phyloP scores from a whole-genome alignment of 805 yeast genomes.

The Monosporozyma siamensis region DNA sequence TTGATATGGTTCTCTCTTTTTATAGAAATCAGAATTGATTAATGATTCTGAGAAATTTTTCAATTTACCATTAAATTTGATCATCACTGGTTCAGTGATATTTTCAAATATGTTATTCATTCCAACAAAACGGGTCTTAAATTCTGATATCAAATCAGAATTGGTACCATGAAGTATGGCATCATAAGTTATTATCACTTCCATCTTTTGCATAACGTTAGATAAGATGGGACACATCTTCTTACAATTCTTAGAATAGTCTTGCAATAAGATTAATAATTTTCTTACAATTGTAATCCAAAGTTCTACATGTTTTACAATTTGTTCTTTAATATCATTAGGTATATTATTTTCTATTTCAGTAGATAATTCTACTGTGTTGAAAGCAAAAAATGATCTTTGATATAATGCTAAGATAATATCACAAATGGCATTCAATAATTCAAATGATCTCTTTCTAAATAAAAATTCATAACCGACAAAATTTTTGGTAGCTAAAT shows the following conservation, averaged over 20 bases:
- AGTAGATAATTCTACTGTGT: not conserved
- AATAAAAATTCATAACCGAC: conserved; percentile 27
- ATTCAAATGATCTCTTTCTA: conserved; percentile 20
- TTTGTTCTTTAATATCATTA: conserved; percentile 4
- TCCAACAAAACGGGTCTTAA: not conserved
- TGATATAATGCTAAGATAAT: conserved; percentile 22
- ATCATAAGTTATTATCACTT: conserved; percentile 7
- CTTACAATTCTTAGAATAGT: conserved; percentile 26
- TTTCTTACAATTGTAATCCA: conserved; percentile 17
- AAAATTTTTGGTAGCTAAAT: conserved; percentile 24
- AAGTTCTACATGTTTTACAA: conserved; percentile 9
- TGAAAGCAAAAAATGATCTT: conserved; percentile 12
- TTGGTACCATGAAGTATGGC: not conserved
- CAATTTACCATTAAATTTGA: conserved; percentile 15
- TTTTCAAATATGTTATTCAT: conserved; percentile 14
- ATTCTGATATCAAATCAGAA: not conserved
- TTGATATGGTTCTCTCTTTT: conserved; percentile 15
- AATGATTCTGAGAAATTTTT: conserved; percentile 26
- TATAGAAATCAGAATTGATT: conserved; percentile 24
- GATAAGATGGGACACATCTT: conserved; percentile 12
- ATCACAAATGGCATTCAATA: conserved; percentile 17
- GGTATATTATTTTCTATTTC: not conserved
- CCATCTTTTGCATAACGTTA: conserved; percentile 13
- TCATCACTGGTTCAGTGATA: conserved; percentile 10
- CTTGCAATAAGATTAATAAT: conserved; percentile 22